These are phyloP conservation scores for Penicillium waksmanii DNA, from an alignment of 495 filamentous ascomycete genomes.

Conservation along the genomic window DNA sequence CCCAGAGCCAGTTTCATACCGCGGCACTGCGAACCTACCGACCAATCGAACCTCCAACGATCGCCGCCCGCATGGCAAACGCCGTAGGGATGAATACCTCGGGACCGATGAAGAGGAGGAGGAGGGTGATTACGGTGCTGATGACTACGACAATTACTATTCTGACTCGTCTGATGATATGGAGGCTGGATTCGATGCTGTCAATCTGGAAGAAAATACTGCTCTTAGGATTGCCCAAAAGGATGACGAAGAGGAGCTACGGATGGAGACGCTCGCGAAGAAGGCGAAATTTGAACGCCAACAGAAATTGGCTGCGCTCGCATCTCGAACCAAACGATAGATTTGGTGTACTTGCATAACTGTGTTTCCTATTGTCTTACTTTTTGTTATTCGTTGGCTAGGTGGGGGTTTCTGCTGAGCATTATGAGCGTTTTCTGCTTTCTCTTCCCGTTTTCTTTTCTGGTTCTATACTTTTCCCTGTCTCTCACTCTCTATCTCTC, in stretches of 20 bases:
- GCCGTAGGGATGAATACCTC: constrained; percentile 50
- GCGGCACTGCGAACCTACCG: constrained; percentile 55
- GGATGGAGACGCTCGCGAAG: constrained; percentile 56
- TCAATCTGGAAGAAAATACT: constrained; percentile 59
- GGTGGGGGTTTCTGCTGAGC: constrained; percentile 26
- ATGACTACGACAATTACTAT: constrained; percentile 57
- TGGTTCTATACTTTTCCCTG: background rate
- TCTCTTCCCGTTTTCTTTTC: constrained; percentile 13
- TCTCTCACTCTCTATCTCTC: background rate
- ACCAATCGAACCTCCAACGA: constrained; percentile 31
- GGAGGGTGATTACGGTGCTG: constrained; percentile 48
- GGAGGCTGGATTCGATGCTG: constrained; percentile 64
- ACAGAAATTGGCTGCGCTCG: constrained; percentile 52
- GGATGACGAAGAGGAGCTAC: constrained; percentile 63
- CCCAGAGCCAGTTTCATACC: constrained; percentile 51
- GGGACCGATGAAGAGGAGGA: constrained; percentile 55
- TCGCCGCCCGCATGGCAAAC: constrained; percentile 41
- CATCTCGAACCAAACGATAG: constrained; percentile 41
- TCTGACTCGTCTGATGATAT: constrained; percentile 65
- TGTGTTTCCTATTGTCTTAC: constrained; percentile 24
- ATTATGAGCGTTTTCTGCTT: constrained; percentile 39
- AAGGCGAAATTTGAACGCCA: constrained; percentile 60
- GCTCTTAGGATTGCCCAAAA: constrained; percentile 54
- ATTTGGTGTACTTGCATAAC: constrained; percentile 5
- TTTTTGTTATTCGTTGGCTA: constrained; percentile 25